A percentile compares a stretch with the other conserved stretches of the same genome.
Conservation (phyloP, 768 basidiomycete genomes). For the Lactarius sp. region DNA sequence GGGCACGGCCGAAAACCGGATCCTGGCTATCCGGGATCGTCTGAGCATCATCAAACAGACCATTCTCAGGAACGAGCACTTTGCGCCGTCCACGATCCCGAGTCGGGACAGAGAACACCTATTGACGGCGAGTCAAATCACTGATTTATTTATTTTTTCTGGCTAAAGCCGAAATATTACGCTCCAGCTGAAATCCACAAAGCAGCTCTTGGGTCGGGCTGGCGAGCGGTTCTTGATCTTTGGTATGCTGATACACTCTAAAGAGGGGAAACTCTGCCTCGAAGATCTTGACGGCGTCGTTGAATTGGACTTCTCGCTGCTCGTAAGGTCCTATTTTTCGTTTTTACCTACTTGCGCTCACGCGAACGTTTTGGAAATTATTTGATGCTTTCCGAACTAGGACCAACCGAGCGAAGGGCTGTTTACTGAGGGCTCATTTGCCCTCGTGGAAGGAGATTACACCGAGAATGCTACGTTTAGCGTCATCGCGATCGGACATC, state of each 20-base stretch:
- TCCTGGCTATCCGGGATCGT: slow-evolving; percentile 75
- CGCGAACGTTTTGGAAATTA: background rate
- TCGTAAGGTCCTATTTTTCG: slow-evolving; percentile 47
- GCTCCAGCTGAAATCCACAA: slow-evolving; percentile 83
- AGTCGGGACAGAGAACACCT: slow-evolving; percentile 83
- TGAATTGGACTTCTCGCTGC: slow-evolving; percentile 79
- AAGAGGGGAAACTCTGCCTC: slow-evolving; percentile 85
- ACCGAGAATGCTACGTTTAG: slow-evolving; percentile 85
- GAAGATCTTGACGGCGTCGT: slow-evolving; percentile 94
- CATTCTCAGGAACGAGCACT: slow-evolving; percentile 93
- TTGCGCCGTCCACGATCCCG: slow-evolving; percentile 90
- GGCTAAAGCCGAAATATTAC: background rate
- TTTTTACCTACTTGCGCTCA: background rate
- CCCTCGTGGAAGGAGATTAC: slow-evolving; percentile 93
- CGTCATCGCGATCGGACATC: slow-evolving; percentile 94
- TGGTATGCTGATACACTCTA: slow-evolving; percentile 86
- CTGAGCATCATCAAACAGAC: slow-evolving; percentile 90
- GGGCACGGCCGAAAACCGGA: slow-evolving; percentile 78
- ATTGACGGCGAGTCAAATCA: slow-evolving; percentile 60
- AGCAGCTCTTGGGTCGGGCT: slow-evolving; percentile 88
- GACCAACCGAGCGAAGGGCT: slow-evolving; percentile 92
- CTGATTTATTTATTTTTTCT: background rate
- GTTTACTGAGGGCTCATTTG: slow-evolving; percentile 95
- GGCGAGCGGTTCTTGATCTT: slow-evolving; percentile 89
- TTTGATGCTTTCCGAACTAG: slow-evolving; percentile 32